Evolutionary conservation across 192 early-diverging fungal genomes (phyloP).

Genomic region (Helicostylum pulchrum): DNA sequence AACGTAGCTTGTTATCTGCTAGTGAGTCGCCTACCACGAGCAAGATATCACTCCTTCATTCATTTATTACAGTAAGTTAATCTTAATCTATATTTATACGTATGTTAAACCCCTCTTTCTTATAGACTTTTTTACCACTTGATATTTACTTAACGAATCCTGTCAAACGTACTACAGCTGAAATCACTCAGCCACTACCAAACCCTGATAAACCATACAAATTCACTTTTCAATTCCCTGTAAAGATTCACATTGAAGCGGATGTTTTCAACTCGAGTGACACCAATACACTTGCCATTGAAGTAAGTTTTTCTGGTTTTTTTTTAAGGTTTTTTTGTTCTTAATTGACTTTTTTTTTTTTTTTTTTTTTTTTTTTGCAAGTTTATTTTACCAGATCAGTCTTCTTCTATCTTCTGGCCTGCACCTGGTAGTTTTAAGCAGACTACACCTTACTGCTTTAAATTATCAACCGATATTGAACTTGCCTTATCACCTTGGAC

Average conservation of each 20-base stretch:
- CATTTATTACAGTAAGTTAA: slow-evolving; percentile 27
- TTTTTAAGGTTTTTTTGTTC: neutral
- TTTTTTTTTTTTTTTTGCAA: no score
- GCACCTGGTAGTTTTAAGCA: slow-evolving; percentile 21
- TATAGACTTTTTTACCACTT: slow-evolving; percentile 29
- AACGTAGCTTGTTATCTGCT: slow-evolving; percentile 33
- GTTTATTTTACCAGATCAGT: slow-evolving; percentile 28
- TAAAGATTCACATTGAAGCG: slow-evolving; percentile 25
- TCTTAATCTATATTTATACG: neutral
- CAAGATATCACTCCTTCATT: slow-evolving; percentile 24
- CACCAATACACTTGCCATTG: slow-evolving; percentile 26
- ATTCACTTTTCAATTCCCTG: slow-evolving; percentile 20
- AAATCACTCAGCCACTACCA: slow-evolving; percentile 19
- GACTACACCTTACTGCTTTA: slow-evolving; percentile 29
- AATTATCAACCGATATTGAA: slow-evolving; percentile 17
- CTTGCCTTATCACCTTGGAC: slow-evolving; percentile 23
- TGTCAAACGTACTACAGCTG: slow-evolving; percentile 21
- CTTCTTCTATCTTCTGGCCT: slow-evolving; percentile 27
- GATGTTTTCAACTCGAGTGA: slow-evolving; percentile 18
- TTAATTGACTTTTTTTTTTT: neutral
- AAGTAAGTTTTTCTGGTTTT: slow-evolving; percentile 13
- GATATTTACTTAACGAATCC: slow-evolving; percentile 25
- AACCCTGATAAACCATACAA: slow-evolving; percentile 28
- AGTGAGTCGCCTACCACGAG: slow-evolving; percentile 32
- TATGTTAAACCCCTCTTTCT: neutral